Evolutionary conservation across 2,329 filamentous ascomycete species (phyloP).

Genomic region (Epichloe sp.): DNA sequence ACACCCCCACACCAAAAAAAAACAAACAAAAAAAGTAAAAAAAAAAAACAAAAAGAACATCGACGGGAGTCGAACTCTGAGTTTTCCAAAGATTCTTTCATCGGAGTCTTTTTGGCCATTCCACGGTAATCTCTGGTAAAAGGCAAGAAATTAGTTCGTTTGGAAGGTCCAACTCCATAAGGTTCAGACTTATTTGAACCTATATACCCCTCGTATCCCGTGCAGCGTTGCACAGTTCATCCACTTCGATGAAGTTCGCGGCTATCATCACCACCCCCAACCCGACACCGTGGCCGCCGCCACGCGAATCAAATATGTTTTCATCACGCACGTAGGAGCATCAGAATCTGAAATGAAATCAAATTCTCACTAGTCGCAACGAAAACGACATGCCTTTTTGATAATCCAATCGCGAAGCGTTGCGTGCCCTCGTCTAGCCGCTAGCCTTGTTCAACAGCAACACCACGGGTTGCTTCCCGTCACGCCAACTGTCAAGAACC

Average conservation of each 20-base stretch:
- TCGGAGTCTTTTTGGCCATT: constrained; percentile 8
- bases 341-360: neutral
- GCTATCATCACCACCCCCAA: neutral
- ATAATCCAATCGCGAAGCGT: too few species aligned
- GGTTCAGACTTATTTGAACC: fast-evolving
- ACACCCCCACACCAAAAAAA: neutral
- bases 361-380: neutral
- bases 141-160: constrained; percentile 9
- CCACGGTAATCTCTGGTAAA: constrained; percentile 11
- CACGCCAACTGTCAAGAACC: too few species aligned
- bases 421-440: too few species aligned
- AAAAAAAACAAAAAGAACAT: neutral
- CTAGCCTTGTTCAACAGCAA: too few species aligned
- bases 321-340: neutral
- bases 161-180: constrained; percentile 9
- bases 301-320: neutral
- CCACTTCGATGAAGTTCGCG: neutral
- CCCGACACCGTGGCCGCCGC: too few species aligned
- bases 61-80: constrained; percentile 1
- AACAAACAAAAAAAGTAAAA: neutral
- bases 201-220: neutral
- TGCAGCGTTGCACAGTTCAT: neutral
- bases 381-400: neutral
- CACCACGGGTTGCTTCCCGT: too few species aligned
- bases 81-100: constrained; percentile 7